Percentiles rank a stretch among this genome's conserved stretches.
Conservation (phyloP, 495 filamentous ascomycete species). For the Penicillium verhagenii region DNA sequence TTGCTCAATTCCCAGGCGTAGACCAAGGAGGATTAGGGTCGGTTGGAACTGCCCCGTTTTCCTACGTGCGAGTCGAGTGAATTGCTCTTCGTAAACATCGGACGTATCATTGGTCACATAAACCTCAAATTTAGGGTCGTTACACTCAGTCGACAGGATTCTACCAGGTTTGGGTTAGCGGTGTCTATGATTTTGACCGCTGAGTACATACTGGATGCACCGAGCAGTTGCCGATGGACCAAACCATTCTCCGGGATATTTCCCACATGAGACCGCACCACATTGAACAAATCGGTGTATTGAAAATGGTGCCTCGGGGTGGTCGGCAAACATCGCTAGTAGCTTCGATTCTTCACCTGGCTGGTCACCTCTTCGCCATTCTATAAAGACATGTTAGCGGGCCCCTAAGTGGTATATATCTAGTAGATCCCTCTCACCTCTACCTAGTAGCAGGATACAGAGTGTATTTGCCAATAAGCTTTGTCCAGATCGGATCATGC, state of each 20-base stretch:
- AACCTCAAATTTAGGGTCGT: slow-evolving; percentile 62
- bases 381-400: slow-evolving; percentile 47
- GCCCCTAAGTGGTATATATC: slow-evolving; percentile 13
- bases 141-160: slow-evolving; percentile 63
- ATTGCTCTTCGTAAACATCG: slow-evolving; percentile 88
- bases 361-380: slow-evolving; percentile 70
- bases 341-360: slow-evolving; percentile 65
- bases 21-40: slow-evolving; percentile 84
- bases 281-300: slow-evolving; percentile 93
- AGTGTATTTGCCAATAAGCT: slow-evolving; percentile 87
- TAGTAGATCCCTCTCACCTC: slow-evolving; percentile 59
- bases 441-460: slow-evolving; percentile 66
- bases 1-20: slow-evolving; percentile 87
- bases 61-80: slow-evolving; percentile 69
- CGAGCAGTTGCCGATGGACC: slow-evolving; percentile 96
- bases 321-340: slow-evolving; percentile 86
- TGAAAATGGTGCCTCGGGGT: slow-evolving; percentile 82
- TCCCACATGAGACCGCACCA: slow-evolving; percentile 84
- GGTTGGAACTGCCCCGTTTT: slow-evolving; percentile 67
- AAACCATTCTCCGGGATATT: slow-evolving; percentile 98
- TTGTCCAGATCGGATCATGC: slow-evolving; percentile 98
- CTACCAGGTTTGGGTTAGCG: slow-evolving; percentile 46
- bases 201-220: slow-evolving; percentile 78
- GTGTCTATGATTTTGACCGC: neutral
- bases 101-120: slow-evolving; percentile 88